Base-by-base conservation (phyloP, 225 moss, liverwort and hornwort genomes). In the Physcomitrium patens region DNA sequence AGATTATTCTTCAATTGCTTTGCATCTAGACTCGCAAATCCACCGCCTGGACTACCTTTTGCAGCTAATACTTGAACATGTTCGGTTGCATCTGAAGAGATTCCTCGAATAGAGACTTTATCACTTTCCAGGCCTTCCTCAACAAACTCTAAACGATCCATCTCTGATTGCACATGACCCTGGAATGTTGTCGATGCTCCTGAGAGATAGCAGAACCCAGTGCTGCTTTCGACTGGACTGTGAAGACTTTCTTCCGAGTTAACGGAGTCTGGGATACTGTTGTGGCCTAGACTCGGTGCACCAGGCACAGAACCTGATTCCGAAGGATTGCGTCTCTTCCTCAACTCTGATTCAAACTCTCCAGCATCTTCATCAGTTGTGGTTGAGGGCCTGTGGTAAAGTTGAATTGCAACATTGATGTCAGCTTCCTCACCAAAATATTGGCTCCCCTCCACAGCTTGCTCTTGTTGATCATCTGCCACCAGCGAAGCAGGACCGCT, bases 271-370 rank as follows among this genome's bases (percentile, higher is more conserved):
- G 76, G 60, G 26, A 65, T 8, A 47, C 15, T 72, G 24, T 80
- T 83, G 18, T 77, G 83, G 28, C 16, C 23, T 12, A 16, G 79
- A 51, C 76, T 80, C 5, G 76, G 60, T 26, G 31, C 7, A 26
- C 83, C 79, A 20, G 73, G 51, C 64, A 14, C 47, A 3, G 73
- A 76, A 23, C 83, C 79, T 16, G 73, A 45, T 69, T 18, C 47
- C 7, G 73, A 79, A 23, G 7, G 72, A 4, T 69, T 20, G 20
- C 65, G 64, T 41, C 20, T 76, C 48, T 80, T 83, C 24, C 64
- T 15, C 0, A 73, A 20, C 65, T 69, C 69, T 10, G 16, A 51
- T 60, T 8, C 76, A 18, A 65, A 73, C 45, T 18, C 45, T 1
- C 45, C 16, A 43, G 18, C 60, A 62, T 64, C 55, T 8, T 27